A percentile compares a stretch with the other conserved stretches of the same genome.
These are phyloP conservation scores for Polyporus arcularius DNA, from an alignment of 768 basidiomycete species.

Conservation along the genomic window DNA sequence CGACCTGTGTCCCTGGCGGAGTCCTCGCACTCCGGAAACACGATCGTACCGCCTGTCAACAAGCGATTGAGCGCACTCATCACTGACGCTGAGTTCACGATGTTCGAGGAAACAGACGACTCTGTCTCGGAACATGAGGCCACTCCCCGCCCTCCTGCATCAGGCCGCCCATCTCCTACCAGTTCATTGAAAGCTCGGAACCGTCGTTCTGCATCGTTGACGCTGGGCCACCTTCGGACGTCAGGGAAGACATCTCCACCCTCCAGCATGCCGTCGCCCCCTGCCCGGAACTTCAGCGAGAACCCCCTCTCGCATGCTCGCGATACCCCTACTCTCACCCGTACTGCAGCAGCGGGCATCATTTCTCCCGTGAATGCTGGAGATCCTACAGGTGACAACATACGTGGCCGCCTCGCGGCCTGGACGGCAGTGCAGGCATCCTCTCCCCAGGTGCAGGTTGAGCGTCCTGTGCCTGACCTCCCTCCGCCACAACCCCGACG, in stretches of 20 bases:
- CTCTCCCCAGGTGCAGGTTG: slow-evolving; percentile 25
- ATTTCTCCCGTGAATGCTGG: slow-evolving; percentile 39
- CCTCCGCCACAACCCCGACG: slow-evolving; percentile 26
- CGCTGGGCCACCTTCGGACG: slow-evolving; percentile 35
- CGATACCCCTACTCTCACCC: slow-evolving; percentile 44
- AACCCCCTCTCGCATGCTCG: slow-evolving; percentile 19
- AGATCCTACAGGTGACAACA: slow-evolving; percentile 39
- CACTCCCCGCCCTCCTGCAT: slow-evolving; percentile 3
- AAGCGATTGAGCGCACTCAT: slow-evolving; percentile 70
- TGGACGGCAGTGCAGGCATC: slow-evolving; percentile 36
- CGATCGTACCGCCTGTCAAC: slow-evolving; percentile 59
- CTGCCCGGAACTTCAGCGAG: slow-evolving; percentile 6
- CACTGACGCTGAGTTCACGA: slow-evolving; percentile 65
- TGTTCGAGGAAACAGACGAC: slow-evolving; percentile 60
- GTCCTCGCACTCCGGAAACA: slow-evolving; percentile 72
- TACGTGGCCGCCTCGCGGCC: slow-evolving; percentile 50
- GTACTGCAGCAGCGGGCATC: slow-evolving; percentile 44
- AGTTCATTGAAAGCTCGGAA: slow-evolving; percentile 50
- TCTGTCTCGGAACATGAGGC: slow-evolving; percentile 21
- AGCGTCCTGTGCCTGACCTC: slow-evolving; percentile 34
- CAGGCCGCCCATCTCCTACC: slow-evolving; percentile 41
- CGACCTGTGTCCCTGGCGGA: slow-evolving; percentile 80
- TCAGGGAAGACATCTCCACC: background rate
- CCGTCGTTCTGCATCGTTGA: slow-evolving; percentile 68
- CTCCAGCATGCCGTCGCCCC: background rate